Evolutionary conservation across 768 basidiomycete species (phyloP), one percentile per base, ranked within the genome.

Genomic region (Russula emetica): DNA sequence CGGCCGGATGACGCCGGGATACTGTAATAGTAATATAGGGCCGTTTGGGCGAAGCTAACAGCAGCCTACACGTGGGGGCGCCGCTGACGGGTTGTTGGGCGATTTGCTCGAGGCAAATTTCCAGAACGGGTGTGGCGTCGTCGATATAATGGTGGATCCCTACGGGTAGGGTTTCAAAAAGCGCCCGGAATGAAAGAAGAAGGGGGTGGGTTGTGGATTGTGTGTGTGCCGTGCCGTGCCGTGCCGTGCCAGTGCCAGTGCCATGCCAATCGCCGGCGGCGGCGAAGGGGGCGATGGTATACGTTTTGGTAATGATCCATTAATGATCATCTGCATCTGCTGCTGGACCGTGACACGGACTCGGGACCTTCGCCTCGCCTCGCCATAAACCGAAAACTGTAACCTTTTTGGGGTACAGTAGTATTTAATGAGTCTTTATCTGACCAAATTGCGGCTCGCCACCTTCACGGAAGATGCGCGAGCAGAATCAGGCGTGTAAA

Each of bases 381-480:
- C 49, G 54, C 59, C 45, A 56, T 49, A 36, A 50, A 38, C 40
- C 13, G 52, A 36, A 50, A 47, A 13, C 0, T 9, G n/a, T 40
- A 16, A 16, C 38, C 52, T 22, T 34, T 50, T 51, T 28, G 58
- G 26, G 52, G 54, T 24, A n/a, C n/a, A n/a, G n/a, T n/a, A n/a
- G n/a, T n/a, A n/a, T 40, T 47, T 28, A 52, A 50, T 60, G 38
- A 44, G 20, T 22, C 53, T 32, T 59, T 34, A 60, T 54, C 44
- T 40, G 52, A 30, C 44, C 57, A 49, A 20, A 26, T 36, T 26
- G 56, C 58, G 16, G 47, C 38, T 34, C 58, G 58, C 63, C 55
- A 34, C 54, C 47, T 60, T 64, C 63, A 60, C 63, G 63, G 63
- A 64, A 56, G 55, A 28, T 61, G 63, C 63, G 63, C 59, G 50